Base-by-base conservation (phyloP, 495 filamentous ascomycete species). In the Lasiosphaeriaceae sp. region DNA sequence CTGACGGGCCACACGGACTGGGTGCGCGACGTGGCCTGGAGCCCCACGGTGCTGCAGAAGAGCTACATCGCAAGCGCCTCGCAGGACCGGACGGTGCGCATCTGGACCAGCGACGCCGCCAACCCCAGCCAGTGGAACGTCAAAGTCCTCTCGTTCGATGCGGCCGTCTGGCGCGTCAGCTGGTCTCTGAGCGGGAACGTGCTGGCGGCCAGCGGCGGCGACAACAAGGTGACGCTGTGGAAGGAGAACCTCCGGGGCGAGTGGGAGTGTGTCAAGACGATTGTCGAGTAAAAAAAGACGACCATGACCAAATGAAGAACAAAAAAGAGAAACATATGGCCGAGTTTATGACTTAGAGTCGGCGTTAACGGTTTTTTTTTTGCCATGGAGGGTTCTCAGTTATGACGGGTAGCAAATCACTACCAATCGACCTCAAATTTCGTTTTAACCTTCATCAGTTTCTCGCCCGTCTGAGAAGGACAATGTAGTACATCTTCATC, bases 111-210 rank as follows among this genome's bases (percentile, higher is more conserved):
- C 37, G 84, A 87, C 61, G 78, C 82, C 12, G 80, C 73, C 39
- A 71, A 69, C 68, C 73, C 74, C 51, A 71, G 73, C 11, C 80
- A 90, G 64, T 99, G 95, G 95, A 78, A 82, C 43, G 85, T 83
- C 74, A 92, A 92, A 71, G 82, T 86, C 22, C 79, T 97, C 57
- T 82, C 86, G 56, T 95, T 99, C 59, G 93, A 96, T 11, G 83
- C 84, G 11, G 90, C 92, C 49, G 77, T 96, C 59, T 99, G 95
- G 95, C 84, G 93, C 37, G 94, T 96, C 14, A 96, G 90, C 78
- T 99, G 95, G 95, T 96, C 90, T 64, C 80, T 97, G 61, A 96
- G 90, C 74, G 95, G 95, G 20, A 99, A 99, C 74, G 94, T 97
- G 37, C 78, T 99, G 61, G 95, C 95, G 14, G 92, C 96, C 53